phyloP scores from a whole-genome alignment of 768 basidiomycete genomes.

The Lactarius quietus region DNA sequence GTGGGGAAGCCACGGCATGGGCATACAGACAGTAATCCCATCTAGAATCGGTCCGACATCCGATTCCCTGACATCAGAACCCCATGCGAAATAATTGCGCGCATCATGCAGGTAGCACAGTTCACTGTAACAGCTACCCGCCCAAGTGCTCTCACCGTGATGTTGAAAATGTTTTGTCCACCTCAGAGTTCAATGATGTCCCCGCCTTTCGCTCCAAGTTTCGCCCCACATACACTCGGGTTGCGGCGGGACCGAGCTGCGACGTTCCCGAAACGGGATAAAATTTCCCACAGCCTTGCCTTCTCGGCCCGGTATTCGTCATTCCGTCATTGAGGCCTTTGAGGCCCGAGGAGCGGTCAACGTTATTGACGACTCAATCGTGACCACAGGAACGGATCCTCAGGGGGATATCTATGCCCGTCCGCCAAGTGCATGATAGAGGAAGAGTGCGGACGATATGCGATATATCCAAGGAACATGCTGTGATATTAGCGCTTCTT shows the following conservation, averaged over 20 bases:
- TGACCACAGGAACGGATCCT: background rate
- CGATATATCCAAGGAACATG: background rate
- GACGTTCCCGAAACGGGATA: background rate
- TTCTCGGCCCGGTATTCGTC: background rate
- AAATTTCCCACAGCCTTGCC: background rate
- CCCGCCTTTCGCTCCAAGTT: too few relatives aligned
- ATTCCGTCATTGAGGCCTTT: background rate
- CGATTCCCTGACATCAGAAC: conserved; percentile 8
- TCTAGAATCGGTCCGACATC: conserved; percentile 20
- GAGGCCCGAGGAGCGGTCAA: background rate
- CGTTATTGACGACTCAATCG: background rate
- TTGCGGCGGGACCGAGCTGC: background rate
- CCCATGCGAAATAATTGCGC: background rate
- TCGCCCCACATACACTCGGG: background rate
- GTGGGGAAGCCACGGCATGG: background rate
- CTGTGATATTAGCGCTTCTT: background rate
- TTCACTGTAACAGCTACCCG: background rate
- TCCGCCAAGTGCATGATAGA: background rate
- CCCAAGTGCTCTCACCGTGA: background rate
- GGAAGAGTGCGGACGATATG: background rate
- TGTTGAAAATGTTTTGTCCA: background rate
- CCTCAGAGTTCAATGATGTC: background rate
- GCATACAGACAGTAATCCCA: background rate
- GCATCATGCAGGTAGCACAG: background rate
- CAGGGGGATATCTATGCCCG: background rate